Percentiles rank a stretch among this genome's conserved stretches.
Conservation (phyloP, 2,329 filamentous ascomycete species). For the Aureobasidium sp. region DNA sequence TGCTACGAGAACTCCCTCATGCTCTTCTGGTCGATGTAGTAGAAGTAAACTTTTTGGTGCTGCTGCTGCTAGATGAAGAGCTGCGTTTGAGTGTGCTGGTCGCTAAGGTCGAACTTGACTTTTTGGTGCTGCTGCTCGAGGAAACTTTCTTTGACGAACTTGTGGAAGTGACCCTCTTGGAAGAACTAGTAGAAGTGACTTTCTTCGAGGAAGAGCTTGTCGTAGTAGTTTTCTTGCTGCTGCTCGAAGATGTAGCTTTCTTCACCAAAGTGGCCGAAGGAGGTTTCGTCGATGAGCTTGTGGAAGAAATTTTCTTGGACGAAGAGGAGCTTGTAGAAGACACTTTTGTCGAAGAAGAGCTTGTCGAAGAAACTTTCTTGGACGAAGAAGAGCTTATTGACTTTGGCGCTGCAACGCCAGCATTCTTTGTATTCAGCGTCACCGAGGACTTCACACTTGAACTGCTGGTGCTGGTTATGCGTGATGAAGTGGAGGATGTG, state of each 20-base stretch:
- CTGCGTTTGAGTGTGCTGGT: background rate
- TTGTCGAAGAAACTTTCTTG: constrained; percentile 6
- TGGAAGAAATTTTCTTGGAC: background rate
- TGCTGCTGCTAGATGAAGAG: background rate
- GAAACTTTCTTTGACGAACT: background rate
- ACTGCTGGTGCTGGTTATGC: background rate
- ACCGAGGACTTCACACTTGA: background rate
- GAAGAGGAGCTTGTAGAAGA: constrained; percentile 1
- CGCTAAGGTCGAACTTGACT: background rate
- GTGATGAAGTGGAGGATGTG: background rate
- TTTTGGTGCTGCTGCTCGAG: constrained; percentile 2
- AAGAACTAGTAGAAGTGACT: background rate
- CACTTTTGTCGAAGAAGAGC: background rate
- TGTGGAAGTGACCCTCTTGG: background rate
- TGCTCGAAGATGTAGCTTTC: background rate
- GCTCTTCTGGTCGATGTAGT: background rate
- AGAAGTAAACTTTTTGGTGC: background rate
- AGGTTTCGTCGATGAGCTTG: background rate
- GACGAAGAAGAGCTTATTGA: too few species aligned
- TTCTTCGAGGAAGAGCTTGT: background rate
- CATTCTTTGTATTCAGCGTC: background rate
- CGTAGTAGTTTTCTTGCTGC: background rate
- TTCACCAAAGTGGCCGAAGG: background rate
- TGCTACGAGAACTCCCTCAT: background rate
- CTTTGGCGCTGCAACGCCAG: background rate